Conservation (phyloP, 2,329 filamentous ascomycete species). For the Pseudogymnoascus sp. region DNA sequence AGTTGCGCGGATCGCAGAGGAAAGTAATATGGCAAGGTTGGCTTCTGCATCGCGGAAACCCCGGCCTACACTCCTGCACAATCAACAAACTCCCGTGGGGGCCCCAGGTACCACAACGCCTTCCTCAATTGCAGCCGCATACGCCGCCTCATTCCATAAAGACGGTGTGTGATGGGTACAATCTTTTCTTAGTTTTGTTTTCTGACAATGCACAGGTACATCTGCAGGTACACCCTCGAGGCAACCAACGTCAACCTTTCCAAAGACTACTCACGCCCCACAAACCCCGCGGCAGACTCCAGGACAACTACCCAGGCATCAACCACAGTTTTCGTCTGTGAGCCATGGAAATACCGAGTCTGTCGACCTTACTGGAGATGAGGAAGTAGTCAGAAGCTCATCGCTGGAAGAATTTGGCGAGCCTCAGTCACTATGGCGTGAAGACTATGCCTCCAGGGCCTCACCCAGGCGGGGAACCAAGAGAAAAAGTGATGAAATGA, state of each 20-base stretch:
- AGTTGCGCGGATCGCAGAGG: conserved; percentile 12
- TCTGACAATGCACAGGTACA: not conserved
- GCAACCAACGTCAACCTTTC: conserved; percentile 20
- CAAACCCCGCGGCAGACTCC: conserved; percentile 25
- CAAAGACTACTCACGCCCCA: conserved; percentile 16
- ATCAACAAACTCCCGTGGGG: not conserved
- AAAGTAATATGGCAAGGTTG: conserved; percentile 25
- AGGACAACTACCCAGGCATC: conserved; percentile 21
- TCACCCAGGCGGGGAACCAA: conserved; percentile 21
- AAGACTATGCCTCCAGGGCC: conserved; percentile 22
- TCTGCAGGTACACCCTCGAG: conserved; percentile 24
- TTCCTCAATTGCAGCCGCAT: conserved; percentile 11
- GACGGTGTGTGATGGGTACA: not conserved
- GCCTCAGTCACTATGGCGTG: conserved; percentile 19
- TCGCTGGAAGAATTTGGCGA: conserved; percentile 22
- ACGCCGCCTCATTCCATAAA: conserved; percentile 1
- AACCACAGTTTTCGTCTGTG: conserved; percentile 9
- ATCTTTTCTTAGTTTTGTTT: not conserved
- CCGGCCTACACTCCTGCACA: conserved; percentile 19
- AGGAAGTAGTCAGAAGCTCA: conserved; percentile 13
- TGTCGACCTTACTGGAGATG: conserved; percentile 26
- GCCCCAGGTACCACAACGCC: conserved; percentile 20
- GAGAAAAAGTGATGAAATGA: conserved; percentile 27
- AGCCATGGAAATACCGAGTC: conserved; percentile 21
- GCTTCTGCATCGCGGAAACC: conserved; percentile 20